phyloP scores from a whole-genome alignment of 2,329 filamentous ascomycete genomes.

The Penicillium digitatum region DNA sequence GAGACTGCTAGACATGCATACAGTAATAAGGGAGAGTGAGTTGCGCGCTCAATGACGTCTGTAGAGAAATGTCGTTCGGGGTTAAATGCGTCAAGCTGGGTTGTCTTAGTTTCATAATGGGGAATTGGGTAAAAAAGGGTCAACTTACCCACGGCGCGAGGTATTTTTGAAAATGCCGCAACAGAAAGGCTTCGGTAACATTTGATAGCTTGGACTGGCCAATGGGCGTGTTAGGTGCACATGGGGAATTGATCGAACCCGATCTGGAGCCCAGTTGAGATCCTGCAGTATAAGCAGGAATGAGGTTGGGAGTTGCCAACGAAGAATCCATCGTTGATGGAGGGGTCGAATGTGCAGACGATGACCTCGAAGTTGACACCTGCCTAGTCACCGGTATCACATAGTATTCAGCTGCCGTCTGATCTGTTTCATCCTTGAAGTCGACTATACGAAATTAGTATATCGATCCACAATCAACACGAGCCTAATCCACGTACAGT shows the following conservation, averaged over 20 bases:
- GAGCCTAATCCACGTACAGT: conserved; percentile 24
- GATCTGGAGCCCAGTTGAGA: conserved; percentile 15
- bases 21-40: conserved; percentile 29
- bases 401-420: conserved; percentile 35
- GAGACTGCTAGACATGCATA: conserved; percentile 36
- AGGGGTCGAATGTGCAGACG: conserved; percentile 26
- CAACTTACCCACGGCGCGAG: conserved; percentile 32
- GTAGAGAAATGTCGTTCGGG: conserved; percentile 31
- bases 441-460: conserved; percentile 23
- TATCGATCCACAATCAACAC: background rate
- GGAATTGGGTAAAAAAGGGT: background rate
- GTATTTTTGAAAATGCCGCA: conserved; percentile 33
- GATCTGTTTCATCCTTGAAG: conserved; percentile 37
- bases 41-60: conserved; percentile 32
- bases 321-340: conserved; percentile 26
- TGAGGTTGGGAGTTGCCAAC: conserved; percentile 11
- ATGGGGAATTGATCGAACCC: conserved; percentile 15
- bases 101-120: background rate
- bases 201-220: conserved; percentile 25
- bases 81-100: conserved; percentile 34
- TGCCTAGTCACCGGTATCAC: conserved; percentile 23
- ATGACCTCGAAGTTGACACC: conserved; percentile 18
- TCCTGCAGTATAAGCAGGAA: conserved; percentile 10
- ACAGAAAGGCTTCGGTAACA: conserved; percentile 33
- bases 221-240: conserved; percentile 20